Percentiles rank a stretch among this genome's conserved stretches.
phyloP scores from a whole-genome alignment of 768 basidiomycete species.

The Baorangia bicolor region DNA sequence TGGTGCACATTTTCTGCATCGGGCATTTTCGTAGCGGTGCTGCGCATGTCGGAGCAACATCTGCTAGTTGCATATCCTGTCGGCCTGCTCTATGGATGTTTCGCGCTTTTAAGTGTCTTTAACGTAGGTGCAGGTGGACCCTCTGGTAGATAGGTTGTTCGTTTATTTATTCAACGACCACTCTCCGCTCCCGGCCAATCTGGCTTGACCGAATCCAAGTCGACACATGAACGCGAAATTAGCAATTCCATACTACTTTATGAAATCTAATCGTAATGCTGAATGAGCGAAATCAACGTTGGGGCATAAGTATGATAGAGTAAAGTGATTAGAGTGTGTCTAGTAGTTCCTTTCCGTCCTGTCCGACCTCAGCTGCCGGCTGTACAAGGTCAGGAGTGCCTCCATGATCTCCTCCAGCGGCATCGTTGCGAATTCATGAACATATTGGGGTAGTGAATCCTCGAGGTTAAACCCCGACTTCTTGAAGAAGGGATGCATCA shows the following conservation, averaged over 20 bases:
- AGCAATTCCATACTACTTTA: background rate
- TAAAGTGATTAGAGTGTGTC: background rate
- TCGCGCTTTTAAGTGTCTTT: constrained; percentile 91
- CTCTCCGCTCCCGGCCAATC: background rate
- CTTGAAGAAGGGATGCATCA: constrained; percentile 86
- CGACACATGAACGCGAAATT: background rate
- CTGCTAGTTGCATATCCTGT: constrained; percentile 96
- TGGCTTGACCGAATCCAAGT: background rate
- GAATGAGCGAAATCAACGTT: background rate
- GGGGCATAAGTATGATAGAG: background rate
- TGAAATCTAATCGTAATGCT: background rate
- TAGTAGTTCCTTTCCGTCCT: constrained; percentile 16
- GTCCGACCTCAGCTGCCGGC: constrained; percentile 57
- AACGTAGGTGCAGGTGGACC: constrained; percentile 46
- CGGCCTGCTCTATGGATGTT: constrained; percentile 90
- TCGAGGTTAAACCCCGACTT: constrained; percentile 81
- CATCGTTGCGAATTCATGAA: constrained; percentile 81
- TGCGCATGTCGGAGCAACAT: constrained; percentile 94
- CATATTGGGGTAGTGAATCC: constrained; percentile 82
- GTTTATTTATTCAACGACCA: constrained; percentile 10
- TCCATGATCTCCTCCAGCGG: constrained; percentile 87
- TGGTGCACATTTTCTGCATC: constrained; percentile 99
- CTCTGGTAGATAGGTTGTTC: constrained; percentile 30
- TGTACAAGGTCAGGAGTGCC: constrained; percentile 71
- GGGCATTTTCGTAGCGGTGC: constrained; percentile 91